Evolutionary conservation across 768 basidiomycete species (phyloP).

Genomic region (Rhizopogon vesiculosus): DNA sequence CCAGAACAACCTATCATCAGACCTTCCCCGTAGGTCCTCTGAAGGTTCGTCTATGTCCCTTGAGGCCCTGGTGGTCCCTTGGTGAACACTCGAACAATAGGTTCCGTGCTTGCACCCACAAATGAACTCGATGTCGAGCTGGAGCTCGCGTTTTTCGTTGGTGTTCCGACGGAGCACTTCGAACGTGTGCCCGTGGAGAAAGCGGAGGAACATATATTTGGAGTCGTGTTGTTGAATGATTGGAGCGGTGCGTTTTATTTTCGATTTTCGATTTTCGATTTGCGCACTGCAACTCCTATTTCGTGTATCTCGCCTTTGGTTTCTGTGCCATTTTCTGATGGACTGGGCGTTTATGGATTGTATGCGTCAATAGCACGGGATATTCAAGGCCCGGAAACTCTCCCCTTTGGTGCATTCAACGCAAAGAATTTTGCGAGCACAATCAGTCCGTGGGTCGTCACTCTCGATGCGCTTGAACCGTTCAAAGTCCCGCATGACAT

Average conservation of each 20-base stretch:
- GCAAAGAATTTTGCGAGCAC: slow-evolving; percentile 4
- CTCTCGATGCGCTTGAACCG: slow-evolving; percentile 3
- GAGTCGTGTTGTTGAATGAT: slow-evolving; percentile 1
- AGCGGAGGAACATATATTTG: slow-evolving; percentile 3
- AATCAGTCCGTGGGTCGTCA: slow-evolving; percentile 5
- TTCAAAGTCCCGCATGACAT: background rate
- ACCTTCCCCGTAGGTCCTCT: background rate
- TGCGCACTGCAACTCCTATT: background rate
- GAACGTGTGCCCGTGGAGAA: background rate
- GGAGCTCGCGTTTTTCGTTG: slow-evolving; percentile 1
- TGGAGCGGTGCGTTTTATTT: slow-evolving; percentile 1
- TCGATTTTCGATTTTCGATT: background rate
- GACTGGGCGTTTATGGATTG: background rate
- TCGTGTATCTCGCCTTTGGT: background rate
- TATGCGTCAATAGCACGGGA: background rate
- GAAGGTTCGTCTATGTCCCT: background rate
- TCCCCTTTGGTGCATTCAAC: slow-evolving; percentile 2
- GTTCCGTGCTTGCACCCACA: background rate
- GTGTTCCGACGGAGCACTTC: background rate
- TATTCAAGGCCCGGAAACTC: background rate
- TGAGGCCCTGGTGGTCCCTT: background rate
- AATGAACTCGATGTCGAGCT: slow-evolving; percentile 1
- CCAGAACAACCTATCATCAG: background rate
- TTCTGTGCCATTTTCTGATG: background rate
- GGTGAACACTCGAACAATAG: background rate